phyloP scores from a whole-genome alignment of 2,329 filamentous ascomycete genomes.

The Didymella pinodella region DNA sequence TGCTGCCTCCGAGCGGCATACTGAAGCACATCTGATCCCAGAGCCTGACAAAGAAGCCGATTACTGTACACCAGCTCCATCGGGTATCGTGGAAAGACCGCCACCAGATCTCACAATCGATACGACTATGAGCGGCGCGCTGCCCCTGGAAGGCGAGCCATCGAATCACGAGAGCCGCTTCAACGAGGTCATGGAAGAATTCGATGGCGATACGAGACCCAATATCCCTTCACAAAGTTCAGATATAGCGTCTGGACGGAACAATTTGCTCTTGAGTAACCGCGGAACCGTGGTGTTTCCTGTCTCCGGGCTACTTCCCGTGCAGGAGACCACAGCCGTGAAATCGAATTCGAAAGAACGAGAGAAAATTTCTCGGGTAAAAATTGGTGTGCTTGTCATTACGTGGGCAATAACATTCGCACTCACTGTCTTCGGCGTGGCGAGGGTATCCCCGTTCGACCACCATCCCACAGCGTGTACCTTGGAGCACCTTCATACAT shows the following conservation, averaged over 20 bases:
- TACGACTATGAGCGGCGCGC: not conserved
- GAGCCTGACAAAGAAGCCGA: not conserved
- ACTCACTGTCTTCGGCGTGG: not conserved
- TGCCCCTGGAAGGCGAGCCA: not conserved
- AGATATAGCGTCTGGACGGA: not conserved
- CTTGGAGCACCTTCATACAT: not conserved
- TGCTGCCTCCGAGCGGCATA: not conserved
- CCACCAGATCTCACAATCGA: not conserved
- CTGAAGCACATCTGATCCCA: not conserved
- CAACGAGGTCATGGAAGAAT: not conserved
- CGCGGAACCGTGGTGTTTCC: not conserved
- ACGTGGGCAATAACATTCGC: not conserved
- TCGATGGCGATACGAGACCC: not conserved
- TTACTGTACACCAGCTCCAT: not conserved
- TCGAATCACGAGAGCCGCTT: not conserved
- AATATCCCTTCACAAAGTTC: not conserved
- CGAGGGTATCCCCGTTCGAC: not conserved
- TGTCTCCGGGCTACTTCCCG: not conserved
- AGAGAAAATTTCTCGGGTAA: not conserved
- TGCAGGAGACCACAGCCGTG: not conserved
- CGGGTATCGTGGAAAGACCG: not conserved
- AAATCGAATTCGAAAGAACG: not conserved
- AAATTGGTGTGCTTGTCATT: not conserved
- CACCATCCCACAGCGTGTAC: not conserved
- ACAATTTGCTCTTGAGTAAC: not conserved